A percentile compares a stretch with the other conserved stretches of the same genome.
phyloP scores from a whole-genome alignment of 2,329 filamentous ascomycete species.

The Hypoxylon sp. region DNA sequence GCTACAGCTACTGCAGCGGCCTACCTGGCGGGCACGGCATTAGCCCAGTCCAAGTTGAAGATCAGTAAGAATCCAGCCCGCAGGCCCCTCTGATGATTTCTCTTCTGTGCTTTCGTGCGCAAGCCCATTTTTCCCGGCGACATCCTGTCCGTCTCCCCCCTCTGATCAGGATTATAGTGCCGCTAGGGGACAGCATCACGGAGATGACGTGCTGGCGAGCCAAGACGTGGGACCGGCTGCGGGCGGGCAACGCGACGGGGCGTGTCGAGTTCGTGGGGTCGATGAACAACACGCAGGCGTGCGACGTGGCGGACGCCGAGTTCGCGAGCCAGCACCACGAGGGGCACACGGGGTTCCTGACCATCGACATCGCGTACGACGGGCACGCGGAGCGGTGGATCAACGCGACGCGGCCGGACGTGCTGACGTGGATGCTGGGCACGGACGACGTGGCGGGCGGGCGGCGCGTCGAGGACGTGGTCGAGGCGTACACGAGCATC shows the following conservation, averaged over 20 bases:
- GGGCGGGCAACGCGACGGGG: constrained; percentile 45
- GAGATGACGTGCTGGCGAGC: constrained; percentile 56
- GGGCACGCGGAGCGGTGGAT: constrained; percentile 52
- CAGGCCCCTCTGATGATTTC: too few relatives aligned
- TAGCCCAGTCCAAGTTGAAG: constrained; percentile 28
- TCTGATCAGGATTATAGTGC: constrained; percentile 47
- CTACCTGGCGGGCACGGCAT: constrained; percentile 13
- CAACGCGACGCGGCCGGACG: constrained; percentile 48
- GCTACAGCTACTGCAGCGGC: constrained; percentile 9
- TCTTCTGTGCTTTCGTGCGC: neutral
- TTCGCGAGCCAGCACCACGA: constrained; percentile 54
- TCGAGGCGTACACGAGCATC: constrained; percentile 52
- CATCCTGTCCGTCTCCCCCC: too few relatives aligned
- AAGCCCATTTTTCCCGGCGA: neutral
- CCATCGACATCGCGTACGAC: constrained; percentile 53
- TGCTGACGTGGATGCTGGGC: constrained; percentile 56
- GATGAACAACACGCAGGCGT: constrained; percentile 50
- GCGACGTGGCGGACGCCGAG: constrained; percentile 44
- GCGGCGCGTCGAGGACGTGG: constrained; percentile 45
- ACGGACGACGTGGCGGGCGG: constrained; percentile 53
- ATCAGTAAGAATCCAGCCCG: constrained; percentile 24
- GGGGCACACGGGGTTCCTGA: constrained; percentile 54
- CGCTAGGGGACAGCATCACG: constrained; percentile 55
- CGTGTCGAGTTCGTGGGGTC: constrained; percentile 54
- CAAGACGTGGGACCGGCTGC: constrained; percentile 51